Conservation (phyloP, 75 land plant species). For the Cupressus sempervirens region DNA sequence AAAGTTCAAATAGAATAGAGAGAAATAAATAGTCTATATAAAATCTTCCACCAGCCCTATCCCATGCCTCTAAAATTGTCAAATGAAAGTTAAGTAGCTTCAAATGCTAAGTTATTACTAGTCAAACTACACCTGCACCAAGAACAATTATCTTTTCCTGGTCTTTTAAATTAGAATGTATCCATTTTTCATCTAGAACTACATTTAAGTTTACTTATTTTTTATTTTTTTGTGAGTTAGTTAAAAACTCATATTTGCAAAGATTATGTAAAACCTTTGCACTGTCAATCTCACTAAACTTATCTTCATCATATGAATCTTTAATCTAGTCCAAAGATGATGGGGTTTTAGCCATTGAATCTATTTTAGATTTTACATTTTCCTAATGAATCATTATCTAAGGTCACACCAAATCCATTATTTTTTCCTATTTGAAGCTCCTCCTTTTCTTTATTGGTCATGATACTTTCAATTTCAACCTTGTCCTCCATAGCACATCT, state of each 20-base stretch:
- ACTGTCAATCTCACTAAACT: constrained; percentile 24
- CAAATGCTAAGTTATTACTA: constrained; percentile 87
- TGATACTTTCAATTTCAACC: background rate
- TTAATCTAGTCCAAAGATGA: constrained; percentile 9
- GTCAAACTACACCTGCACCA: constrained; percentile 95
- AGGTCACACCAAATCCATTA: background rate
- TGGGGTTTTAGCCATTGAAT: background rate
- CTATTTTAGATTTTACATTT: background rate
- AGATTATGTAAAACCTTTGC: constrained; percentile 37
- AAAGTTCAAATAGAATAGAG: constrained; percentile 95
- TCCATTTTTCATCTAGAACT: constrained; percentile 3
- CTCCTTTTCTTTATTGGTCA: background rate
- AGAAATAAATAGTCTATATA: constrained; percentile 75
- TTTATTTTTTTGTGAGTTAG: constrained; percentile 5
- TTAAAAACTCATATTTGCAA: constrained; percentile 19
- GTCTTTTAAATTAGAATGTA: constrained; percentile 16
- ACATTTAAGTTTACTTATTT: constrained; percentile 4
- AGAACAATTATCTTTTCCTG: constrained; percentile 62
- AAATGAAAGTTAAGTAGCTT: constrained; percentile 72
- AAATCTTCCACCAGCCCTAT: constrained; percentile 91
- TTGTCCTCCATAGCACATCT: background rate
- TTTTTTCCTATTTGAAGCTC: background rate
- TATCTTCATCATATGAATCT: constrained; percentile 17
- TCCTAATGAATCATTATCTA: background rate
- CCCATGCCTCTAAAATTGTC: constrained; percentile 79